Conservation (phyloP, 1,139 yeast species). For the Candida sp. region DNA sequence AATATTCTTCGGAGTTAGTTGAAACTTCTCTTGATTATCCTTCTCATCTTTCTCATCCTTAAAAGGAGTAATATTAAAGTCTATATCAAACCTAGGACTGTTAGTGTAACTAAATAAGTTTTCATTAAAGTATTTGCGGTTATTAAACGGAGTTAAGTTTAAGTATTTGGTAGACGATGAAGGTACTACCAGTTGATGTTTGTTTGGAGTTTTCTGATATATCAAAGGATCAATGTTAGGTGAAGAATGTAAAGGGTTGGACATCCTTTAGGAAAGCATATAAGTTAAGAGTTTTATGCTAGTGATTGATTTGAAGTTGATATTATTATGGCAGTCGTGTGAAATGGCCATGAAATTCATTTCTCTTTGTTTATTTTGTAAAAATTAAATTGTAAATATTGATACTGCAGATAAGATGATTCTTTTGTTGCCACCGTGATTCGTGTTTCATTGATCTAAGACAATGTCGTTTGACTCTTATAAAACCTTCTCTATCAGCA, state of each 20-base stretch:
- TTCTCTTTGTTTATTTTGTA: not conserved
- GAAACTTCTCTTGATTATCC: conserved; percentile 3
- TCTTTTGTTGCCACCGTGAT: too few relatives aligned
- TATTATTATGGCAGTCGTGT: not conserved
- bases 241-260: conserved; percentile 33
- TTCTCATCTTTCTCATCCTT: not conserved
- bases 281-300: not conserved
- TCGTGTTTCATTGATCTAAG: not conserved
- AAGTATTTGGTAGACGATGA: conserved; percentile 25
- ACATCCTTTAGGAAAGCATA: conserved; percentile 16
- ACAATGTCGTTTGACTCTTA: not conserved
- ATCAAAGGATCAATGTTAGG: conserved; percentile 31
- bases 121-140: conserved; percentile 37
- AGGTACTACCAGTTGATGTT: conserved; percentile 14
- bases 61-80: conserved; percentile 39
- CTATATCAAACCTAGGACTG: conserved; percentile 31
- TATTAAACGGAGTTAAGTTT: conserved; percentile 34
- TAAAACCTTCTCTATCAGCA: too few relatives aligned
- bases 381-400: too few relatives aligned
- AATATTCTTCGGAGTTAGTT: conserved; percentile 1
- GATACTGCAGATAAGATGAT: not conserved
- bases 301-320: not conserved
- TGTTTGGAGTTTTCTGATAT: conserved; percentile 10
- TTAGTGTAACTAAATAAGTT: conserved; percentile 32
- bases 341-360: not conserved